Percentiles rank a stretch among this genome's conserved stretches.
Evolutionary conservation across 2,329 filamentous ascomycete genomes (phyloP).

Genomic region (Verticillium dahliae): DNA sequence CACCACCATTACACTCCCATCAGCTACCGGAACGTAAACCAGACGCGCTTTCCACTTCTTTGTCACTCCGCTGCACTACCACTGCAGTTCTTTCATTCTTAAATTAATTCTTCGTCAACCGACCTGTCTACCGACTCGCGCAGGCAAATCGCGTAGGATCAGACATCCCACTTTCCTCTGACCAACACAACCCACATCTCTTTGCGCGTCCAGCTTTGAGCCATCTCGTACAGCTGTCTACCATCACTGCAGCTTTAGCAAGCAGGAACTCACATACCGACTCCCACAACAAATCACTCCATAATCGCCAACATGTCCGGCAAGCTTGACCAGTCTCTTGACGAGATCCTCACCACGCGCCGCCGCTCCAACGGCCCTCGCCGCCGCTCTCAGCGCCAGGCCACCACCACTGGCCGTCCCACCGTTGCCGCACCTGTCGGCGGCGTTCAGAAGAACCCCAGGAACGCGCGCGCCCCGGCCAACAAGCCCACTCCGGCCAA

Average conservation of each 20-base stretch:
- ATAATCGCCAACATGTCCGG: slow-evolving; percentile 62
- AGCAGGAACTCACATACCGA: background rate
- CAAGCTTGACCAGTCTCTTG: slow-evolving; percentile 95
- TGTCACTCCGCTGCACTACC: background rate
- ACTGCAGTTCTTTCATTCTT: background rate
- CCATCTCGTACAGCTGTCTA: slow-evolving; percentile 5
- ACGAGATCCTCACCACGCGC: slow-evolving; percentile 87
- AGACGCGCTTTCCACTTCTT: background rate
- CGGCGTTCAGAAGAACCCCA: slow-evolving; percentile 76
- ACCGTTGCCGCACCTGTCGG: slow-evolving; percentile 66
- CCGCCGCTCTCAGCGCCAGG: slow-evolving; percentile 38
- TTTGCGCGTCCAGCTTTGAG: slow-evolving; percentile 3
- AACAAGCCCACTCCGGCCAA: slow-evolving; percentile 60
- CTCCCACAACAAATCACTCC: background rate
- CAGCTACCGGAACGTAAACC: background rate
- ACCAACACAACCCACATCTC: slow-evolving; percentile 1
- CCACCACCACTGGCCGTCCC: slow-evolving; percentile 44
- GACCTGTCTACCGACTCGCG: slow-evolving; percentile 3
- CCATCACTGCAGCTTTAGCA: slow-evolving; percentile 1
- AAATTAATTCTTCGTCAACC: slow-evolving; percentile 2
- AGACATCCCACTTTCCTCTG: slow-evolving; percentile 1
- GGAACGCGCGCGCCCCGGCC: slow-evolving; percentile 49
- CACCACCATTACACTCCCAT: background rate
- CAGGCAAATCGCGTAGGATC: slow-evolving; percentile 3
- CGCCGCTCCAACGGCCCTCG: slow-evolving; percentile 47